A percentile compares a stretch with the other conserved stretches of the same genome.
These are phyloP conservation scores for Eimeria sp. DNA, from an alignment of 169 alveolate species.

Conservation along the genomic window DNA sequence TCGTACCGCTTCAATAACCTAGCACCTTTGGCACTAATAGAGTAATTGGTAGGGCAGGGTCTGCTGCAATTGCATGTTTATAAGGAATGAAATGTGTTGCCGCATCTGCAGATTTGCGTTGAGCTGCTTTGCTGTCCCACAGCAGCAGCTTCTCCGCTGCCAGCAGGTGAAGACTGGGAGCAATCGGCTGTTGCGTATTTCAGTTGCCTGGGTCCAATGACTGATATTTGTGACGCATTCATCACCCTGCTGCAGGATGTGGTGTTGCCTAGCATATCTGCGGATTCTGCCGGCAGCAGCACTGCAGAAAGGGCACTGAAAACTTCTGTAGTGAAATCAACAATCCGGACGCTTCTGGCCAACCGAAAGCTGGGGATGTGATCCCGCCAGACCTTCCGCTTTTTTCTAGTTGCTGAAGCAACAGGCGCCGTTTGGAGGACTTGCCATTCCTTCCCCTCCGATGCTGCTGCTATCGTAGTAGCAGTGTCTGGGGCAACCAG, in stretches of 20 bases:
- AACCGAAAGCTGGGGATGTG: conserved; percentile 11
- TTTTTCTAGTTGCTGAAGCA: neutral
- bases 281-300: conserved; percentile 7
- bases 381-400: neutral
- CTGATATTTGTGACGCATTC: conserved; percentile 72
- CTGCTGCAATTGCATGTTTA: neutral
- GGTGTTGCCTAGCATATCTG: conserved; percentile 42
- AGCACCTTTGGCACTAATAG: neutral
- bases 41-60: neutral
- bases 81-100: neutral
- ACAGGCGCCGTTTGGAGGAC: neutral
- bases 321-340: conserved; percentile 64
- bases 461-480: neutral
- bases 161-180: conserved; percentile 31
- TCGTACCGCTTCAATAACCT: neutral
- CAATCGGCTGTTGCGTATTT: conserved; percentile 13
- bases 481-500: neutral
- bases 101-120: conserved; percentile 58
- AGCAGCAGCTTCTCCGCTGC: conserved; percentile 50
- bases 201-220: conserved; percentile 63
- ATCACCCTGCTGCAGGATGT: conserved; percentile 39
- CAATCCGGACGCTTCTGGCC: conserved; percentile 25
- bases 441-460: neutral
- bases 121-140: conserved; percentile 66
- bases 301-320: conserved; percentile 34